These are phyloP conservation scores for Sordariomycetes sp. DNA, from an alignment of 2,329 filamentous ascomycete genomes.

Conservation along the genomic window DNA sequence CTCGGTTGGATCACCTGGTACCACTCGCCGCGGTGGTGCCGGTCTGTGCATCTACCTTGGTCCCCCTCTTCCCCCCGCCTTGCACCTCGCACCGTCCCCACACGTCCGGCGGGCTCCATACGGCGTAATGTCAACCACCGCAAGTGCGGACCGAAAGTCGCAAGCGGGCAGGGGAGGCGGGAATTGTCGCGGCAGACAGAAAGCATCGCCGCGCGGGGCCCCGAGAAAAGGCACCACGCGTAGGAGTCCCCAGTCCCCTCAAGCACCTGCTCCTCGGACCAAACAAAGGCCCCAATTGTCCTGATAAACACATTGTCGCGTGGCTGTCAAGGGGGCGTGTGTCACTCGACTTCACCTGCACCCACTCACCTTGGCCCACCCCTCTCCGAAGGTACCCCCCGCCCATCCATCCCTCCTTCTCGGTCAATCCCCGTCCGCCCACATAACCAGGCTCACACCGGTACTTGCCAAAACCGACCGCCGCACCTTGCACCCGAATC, in stretches of 20 bases:
- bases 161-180: not conserved
- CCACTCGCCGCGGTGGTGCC: not conserved
- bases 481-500: not conserved
- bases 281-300: not conserved
- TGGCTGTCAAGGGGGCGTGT: not conserved
- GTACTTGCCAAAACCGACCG: conserved; percentile 1
- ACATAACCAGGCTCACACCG: conserved; percentile 3
- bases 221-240: not conserved
- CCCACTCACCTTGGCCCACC: not conserved
- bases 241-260: not conserved
- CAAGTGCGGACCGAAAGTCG: not conserved
- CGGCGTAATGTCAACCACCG: not conserved
- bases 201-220: not conserved
- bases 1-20: not conserved
- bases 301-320: not conserved
- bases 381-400: not conserved
- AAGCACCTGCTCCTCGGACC: not conserved
- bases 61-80: not conserved
- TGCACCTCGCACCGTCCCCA: not conserved
- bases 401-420: not conserved
- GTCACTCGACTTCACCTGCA: not conserved
- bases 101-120: not conserved
- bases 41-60: not conserved
- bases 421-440: conserved; percentile 1
- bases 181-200: not conserved